Evolutionary conservation across 495 filamentous ascomycete species (phyloP).

Genomic region (Aspergillus diversus): DNA sequence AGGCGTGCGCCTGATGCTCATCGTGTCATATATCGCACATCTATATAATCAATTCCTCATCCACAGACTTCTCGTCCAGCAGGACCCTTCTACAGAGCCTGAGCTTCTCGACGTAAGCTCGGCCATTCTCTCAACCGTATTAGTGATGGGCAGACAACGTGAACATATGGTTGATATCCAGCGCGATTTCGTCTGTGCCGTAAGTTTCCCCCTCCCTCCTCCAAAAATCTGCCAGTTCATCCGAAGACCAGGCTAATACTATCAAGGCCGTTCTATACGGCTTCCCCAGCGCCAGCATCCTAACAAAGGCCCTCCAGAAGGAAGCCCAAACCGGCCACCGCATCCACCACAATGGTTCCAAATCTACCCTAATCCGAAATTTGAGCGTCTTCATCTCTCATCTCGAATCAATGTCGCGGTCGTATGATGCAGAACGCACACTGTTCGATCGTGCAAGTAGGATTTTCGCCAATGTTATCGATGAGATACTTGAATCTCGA

Average conservation of each 20-base stretch:
- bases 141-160: conserved; percentile 42
- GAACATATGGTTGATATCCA: conserved; percentile 40
- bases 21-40: conserved; percentile 40
- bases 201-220: conserved; percentile 14
- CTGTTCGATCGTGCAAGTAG: conserved; percentile 35
- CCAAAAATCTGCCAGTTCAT: background rate
- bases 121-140: conserved; percentile 41
- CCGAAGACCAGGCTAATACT: background rate
- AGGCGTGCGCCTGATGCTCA: conserved; percentile 37
- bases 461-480: conserved; percentile 36
- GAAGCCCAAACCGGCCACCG: conserved; percentile 45
- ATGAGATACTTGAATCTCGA: conserved; percentile 39
- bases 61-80: conserved; percentile 47
- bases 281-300: conserved; percentile 46
- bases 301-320: conserved; percentile 48
- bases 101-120: conserved; percentile 43
- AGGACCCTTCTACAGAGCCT: conserved; percentile 34
- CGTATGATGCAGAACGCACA: conserved; percentile 28
- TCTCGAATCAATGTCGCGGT: conserved; percentile 31
- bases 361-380: conserved; percentile 61
- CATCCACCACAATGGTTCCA: conserved; percentile 44
- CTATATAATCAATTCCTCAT: conserved; percentile 51
- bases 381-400: conserved; percentile 58
- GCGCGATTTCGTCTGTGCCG: conserved; percentile 30
- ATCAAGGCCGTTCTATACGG: conserved; percentile 45